Evolutionary conservation across 192 early-diverging fungal species (phyloP).

Genomic region (Funneliformis geosporum): DNA sequence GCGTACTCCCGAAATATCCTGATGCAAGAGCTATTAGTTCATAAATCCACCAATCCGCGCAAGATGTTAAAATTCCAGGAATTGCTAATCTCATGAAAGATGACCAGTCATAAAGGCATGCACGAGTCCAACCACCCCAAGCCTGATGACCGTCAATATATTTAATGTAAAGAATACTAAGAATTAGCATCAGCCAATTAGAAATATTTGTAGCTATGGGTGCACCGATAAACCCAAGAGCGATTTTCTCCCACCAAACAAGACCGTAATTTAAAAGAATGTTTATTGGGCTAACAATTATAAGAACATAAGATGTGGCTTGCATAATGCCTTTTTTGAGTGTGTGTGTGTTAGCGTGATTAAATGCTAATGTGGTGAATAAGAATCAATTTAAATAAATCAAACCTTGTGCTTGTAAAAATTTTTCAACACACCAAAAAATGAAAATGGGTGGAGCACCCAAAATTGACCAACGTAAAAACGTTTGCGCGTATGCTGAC

Average conservation of each 20-base stretch:
- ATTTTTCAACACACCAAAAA: constrained; percentile 86
- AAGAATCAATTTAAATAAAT: background rate
- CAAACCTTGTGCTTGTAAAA: constrained; percentile 80
- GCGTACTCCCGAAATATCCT: constrained; percentile 73
- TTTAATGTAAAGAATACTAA: constrained; percentile 66
- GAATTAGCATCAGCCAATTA: constrained; percentile 71
- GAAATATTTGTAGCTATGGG: constrained; percentile 78
- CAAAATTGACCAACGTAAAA: constrained; percentile 65
- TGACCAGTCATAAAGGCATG: constrained; percentile 61
- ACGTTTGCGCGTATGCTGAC: constrained; percentile 66
- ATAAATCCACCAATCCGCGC: constrained; percentile 76
- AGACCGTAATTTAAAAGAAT: constrained; percentile 74
- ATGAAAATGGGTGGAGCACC: constrained; percentile 77
- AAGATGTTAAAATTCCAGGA: constrained; percentile 78
- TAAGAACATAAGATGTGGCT: constrained; percentile 72
- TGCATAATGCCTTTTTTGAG: constrained; percentile 62
- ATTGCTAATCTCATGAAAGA: constrained; percentile 70
- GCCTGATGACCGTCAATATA: constrained; percentile 65
- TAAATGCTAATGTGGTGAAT: background rate
- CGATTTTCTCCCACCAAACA: constrained; percentile 70
- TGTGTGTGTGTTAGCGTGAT: background rate
- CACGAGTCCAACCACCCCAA: constrained; percentile 87
- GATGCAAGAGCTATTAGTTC: constrained; percentile 76
- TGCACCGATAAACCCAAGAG: constrained; percentile 82
- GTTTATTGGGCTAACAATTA: constrained; percentile 73